phyloP scores from a whole-genome alignment of 139 green algal genomes.

The Coelastrella sp. region DNA sequence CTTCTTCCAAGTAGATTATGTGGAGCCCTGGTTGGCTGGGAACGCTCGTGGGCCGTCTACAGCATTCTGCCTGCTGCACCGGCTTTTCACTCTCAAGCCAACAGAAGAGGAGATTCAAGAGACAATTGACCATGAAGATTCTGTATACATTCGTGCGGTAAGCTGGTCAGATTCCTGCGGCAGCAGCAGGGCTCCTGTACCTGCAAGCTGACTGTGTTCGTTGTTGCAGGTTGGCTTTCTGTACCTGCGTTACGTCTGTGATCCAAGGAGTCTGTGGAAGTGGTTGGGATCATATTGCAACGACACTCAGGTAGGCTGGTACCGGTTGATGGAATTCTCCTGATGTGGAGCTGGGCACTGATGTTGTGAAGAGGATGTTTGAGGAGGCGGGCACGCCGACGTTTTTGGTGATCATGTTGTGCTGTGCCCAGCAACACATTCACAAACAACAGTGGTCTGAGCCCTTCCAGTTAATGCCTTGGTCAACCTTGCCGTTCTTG shows the following conservation, averaged over 20 bases:
- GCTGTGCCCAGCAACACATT: too few species aligned
- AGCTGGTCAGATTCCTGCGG: slow-evolving; percentile 7
- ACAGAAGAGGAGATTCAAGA: slow-evolving; percentile 73
- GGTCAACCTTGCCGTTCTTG: slow-evolving; percentile 27
- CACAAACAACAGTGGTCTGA: too few species aligned
- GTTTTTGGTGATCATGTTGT: too few species aligned
- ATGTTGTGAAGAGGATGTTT: too few species aligned
- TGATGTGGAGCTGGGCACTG: too few species aligned
- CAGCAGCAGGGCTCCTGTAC: background rate
- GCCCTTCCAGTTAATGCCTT: too few species aligned
- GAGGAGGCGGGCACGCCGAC: too few species aligned
- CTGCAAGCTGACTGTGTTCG: background rate
- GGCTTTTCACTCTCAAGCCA: slow-evolving; percentile 84
- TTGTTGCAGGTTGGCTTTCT: slow-evolving; percentile 90
- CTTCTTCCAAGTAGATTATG: slow-evolving; percentile 82
- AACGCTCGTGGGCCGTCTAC: slow-evolving; percentile 94
- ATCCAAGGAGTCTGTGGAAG: slow-evolving; percentile 88
- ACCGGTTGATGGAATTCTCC: too few species aligned
- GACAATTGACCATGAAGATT: slow-evolving; percentile 91
- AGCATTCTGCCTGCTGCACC: slow-evolving; percentile 93
- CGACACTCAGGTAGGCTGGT: slow-evolving; percentile 87
- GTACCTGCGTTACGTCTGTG: slow-evolving; percentile 92
- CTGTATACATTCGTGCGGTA: slow-evolving; percentile 95
- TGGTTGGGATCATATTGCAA: slow-evolving; percentile 88
- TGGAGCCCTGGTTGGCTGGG: slow-evolving; percentile 98